These are phyloP conservation scores for Rhizopogon vesiculosus DNA, from an alignment of 768 basidiomycete species.

Conservation along the genomic window DNA sequence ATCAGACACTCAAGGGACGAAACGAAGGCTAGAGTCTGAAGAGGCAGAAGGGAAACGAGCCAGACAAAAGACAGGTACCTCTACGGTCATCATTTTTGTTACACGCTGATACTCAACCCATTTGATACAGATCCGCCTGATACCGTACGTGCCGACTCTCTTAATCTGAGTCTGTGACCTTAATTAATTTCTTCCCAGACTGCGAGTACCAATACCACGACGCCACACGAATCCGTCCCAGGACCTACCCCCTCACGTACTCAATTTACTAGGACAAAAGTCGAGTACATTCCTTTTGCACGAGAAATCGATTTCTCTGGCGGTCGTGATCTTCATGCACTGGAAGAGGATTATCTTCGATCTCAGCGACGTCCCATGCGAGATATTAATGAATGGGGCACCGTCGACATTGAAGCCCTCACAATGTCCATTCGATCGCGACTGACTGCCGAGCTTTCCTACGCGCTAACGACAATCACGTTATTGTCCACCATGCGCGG, in stretches of 20 bases:
- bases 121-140: conserved; percentile 45
- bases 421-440: conserved; percentile 91
- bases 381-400: conserved; percentile 82
- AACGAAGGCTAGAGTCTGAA: conserved; percentile 67
- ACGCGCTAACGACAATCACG: conserved; percentile 83
- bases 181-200: conserved; percentile 1
- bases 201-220: neutral
- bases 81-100: conserved; percentile 16
- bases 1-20: conserved; percentile 58
- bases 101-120: conserved; percentile 21
- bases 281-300: conserved; percentile 82
- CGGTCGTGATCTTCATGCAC: conserved; percentile 68
- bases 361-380: conserved; percentile 55
- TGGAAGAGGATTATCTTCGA: conserved; percentile 58
- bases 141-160: conserved; percentile 32
- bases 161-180: conserved; percentile 5
- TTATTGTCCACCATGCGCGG: conserved; percentile 77
- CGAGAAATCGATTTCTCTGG: conserved; percentile 74
- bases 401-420: conserved; percentile 87
- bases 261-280: conserved; percentile 67
- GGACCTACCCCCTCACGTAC: conserved; percentile 34
- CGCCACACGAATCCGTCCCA: conserved; percentile 22
- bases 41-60: conserved; percentile 66
- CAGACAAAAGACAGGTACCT: conserved; percentile 64
- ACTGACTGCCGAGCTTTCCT: conserved; percentile 79